A percentile compares a stretch with the other conserved stretches of the same genome.
These are phyloP conservation scores for Rutstroemia sp. DNA, from an alignment of 2,329 filamentous ascomycete genomes.

Conservation along the genomic window DNA sequence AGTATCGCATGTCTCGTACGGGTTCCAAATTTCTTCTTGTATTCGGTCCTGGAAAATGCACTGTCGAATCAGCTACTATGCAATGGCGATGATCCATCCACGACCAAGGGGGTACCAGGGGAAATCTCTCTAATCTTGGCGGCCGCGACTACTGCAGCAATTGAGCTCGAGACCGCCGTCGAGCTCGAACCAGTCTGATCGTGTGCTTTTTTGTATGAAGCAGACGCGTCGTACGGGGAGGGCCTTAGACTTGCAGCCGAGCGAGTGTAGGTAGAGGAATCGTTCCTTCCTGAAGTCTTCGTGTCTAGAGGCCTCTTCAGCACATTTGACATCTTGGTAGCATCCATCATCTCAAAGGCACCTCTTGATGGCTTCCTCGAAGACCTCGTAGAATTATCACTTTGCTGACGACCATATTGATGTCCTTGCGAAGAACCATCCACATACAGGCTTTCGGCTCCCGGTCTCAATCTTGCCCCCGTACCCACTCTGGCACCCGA, in stretches of 20 bases:
- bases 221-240: too few species aligned
- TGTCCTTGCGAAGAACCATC: neutral
- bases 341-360: too few species aligned
- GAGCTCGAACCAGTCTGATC: neutral
- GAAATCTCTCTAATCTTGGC: neutral
- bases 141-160: neutral
- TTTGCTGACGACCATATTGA: neutral
- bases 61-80: neutral
- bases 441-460: neutral
- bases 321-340: too few species aligned
- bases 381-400: too few species aligned
- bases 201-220: neutral
- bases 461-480: neutral
- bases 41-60: too few species aligned
- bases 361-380: too few species aligned
- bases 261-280: too few species aligned
- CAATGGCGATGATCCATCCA: conserved; percentile 4
- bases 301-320: too few species aligned
- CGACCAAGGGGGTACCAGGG: neutral
- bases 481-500: neutral
- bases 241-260: too few species aligned
- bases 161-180: neutral
- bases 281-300: too few species aligned
- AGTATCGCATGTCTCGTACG: too few species aligned
- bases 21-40: too few species aligned